phyloP scores from a whole-genome alignment of 345 rosid species.

The Adansonia digitata region DNA sequence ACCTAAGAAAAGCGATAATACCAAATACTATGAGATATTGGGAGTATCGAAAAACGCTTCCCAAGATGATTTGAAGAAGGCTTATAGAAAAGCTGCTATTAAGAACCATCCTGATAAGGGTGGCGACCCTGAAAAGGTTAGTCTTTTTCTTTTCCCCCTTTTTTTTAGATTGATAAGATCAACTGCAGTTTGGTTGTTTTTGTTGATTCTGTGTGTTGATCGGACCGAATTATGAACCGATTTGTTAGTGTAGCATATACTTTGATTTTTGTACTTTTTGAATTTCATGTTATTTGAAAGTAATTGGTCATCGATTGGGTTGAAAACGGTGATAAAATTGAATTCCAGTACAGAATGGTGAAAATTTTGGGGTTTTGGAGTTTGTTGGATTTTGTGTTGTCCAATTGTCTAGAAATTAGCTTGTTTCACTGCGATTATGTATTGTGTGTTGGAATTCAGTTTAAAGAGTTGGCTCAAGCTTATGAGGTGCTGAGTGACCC shows the following conservation, averaged over 20 bases:
- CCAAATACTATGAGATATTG: constrained; percentile 57
- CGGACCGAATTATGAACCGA: background rate
- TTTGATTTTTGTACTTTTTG: background rate
- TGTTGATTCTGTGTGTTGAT: background rate
- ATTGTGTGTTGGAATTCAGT: constrained; percentile 27
- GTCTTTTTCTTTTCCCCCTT: background rate
- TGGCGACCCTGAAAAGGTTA: constrained; percentile 68
- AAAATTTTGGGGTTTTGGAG: background rate
- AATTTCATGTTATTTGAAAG: background rate
- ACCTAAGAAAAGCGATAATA: constrained; percentile 64
- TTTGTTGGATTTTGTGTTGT: background rate
- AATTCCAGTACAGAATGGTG: background rate
- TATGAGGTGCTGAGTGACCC: constrained; percentile 78
- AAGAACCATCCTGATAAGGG: constrained; percentile 76
- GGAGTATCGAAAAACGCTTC: constrained; percentile 54
- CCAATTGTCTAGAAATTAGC: background rate
- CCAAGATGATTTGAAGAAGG: constrained; percentile 64
- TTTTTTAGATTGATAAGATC: no score
- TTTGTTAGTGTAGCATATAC: background rate
- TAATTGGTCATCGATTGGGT: background rate
- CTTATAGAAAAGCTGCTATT: constrained; percentile 61
- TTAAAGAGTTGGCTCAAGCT: constrained; percentile 77
- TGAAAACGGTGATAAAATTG: background rate
- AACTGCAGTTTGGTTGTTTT: no score
- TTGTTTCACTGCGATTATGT: background rate